Evolutionary conservation across 2,329 filamentous ascomycete genomes (phyloP).

Genomic region (Waltergamsia citrina): DNA sequence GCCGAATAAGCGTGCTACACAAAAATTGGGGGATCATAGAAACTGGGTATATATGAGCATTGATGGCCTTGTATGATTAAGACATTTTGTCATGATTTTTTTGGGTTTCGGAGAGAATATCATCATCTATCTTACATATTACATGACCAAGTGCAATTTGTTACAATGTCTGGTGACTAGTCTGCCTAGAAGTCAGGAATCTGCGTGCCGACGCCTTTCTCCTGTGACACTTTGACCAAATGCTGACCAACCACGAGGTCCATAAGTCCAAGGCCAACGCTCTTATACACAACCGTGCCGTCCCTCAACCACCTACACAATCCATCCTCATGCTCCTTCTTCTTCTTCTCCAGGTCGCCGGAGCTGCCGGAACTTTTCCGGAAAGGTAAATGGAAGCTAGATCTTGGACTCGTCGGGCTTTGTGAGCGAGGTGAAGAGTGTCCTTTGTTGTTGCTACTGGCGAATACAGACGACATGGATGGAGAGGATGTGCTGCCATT

Average conservation of each 20-base stretch:
- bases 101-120: no score
- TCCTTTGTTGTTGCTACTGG: slow-evolving; percentile 10
- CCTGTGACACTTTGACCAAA: slow-evolving; percentile 43
- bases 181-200: slow-evolving; percentile 38
- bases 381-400: slow-evolving; percentile 1
- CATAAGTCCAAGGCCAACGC: slow-evolving; percentile 57
- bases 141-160: no score
- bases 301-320: slow-evolving; percentile 46
- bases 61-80: slow-evolving; percentile 1
- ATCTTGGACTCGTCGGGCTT: slow-evolving; percentile 22
- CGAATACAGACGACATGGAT: slow-evolving; percentile 31
- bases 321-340: slow-evolving; percentile 34
- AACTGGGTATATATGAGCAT: background rate
- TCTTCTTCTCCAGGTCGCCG: slow-evolving; percentile 15
- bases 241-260: slow-evolving; percentile 53
- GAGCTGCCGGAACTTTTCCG: background rate
- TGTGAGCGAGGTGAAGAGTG: slow-evolving; percentile 9
- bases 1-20: slow-evolving; percentile 54
- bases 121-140: no score
- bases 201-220: slow-evolving; percentile 43
- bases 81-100: background rate
- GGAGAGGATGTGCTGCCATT: no score
- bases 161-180: no score
- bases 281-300: slow-evolving; percentile 61
- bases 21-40: background rate